Evolutionary conservation across 805 yeast genomes (phyloP).

Genomic region (Candida sphagnicola): DNA sequence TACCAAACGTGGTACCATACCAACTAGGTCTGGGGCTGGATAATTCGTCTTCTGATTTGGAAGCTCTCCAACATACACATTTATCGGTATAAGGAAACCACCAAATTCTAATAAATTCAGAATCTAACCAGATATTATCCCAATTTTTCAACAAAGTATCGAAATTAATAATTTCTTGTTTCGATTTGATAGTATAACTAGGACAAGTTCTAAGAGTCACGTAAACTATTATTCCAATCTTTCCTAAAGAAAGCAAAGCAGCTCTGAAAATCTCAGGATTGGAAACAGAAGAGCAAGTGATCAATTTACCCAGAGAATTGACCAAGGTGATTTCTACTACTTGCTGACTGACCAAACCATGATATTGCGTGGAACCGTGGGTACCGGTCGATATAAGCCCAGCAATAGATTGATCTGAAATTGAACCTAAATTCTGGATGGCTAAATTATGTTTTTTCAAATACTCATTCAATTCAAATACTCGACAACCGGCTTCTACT

Average conservation of each 20-base stretch:
- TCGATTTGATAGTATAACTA: conserved; percentile 71
- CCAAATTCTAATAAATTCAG: conserved; percentile 93
- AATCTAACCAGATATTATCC: conserved; percentile 79
- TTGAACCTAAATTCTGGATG: conserved; percentile 88
- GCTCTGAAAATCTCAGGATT: conserved; percentile 72
- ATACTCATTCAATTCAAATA: conserved; percentile 67
- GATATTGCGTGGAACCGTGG: conserved; percentile 92
- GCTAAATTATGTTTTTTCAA: conserved; percentile 67
- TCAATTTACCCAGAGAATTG: conserved; percentile 69
- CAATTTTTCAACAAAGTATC: conserved; percentile 67
- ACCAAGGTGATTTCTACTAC: conserved; percentile 73
- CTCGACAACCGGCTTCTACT: conserved; percentile 89
- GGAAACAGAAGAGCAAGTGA: conserved; percentile 62
- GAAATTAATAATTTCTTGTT: conserved; percentile 78
- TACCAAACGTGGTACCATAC: conserved; percentile 80
- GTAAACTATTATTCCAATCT: conserved; percentile 82
- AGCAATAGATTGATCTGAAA: conserved; percentile 88
- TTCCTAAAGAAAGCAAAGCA: conserved; percentile 81
- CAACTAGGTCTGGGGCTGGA: conserved; percentile 69
- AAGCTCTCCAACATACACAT: conserved; percentile 89
- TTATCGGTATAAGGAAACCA: conserved; percentile 93
- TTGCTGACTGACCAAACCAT: conserved; percentile 87
- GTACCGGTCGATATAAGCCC: conserved; percentile 98
- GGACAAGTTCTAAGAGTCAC: conserved; percentile 87
- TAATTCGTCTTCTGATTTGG: conserved; percentile 62